Percentiles rank a stretch among this genome's conserved stretches.
phyloP scores from a whole-genome alignment of 169 alveolate species.

The Besnoitia besnoiti region DNA sequence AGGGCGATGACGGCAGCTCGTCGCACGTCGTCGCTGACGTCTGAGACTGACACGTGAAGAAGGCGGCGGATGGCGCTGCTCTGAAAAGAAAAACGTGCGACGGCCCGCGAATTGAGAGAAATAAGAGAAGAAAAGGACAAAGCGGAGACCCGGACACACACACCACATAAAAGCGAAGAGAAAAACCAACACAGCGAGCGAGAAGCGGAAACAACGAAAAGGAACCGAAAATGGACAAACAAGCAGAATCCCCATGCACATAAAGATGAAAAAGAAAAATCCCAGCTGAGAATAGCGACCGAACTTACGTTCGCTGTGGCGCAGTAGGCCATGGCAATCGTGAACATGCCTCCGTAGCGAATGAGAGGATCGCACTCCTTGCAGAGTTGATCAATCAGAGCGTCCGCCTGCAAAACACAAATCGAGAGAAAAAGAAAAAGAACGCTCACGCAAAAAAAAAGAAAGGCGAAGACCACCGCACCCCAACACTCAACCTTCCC shows the following conservation, averaged over 20 bases:
- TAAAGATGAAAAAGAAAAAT: no score
- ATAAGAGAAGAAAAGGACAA: constrained; percentile 29
- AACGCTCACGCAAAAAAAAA: not conserved
- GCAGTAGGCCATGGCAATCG: constrained; percentile 97
- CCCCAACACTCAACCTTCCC: not conserved
- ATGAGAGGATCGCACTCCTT: constrained; percentile 94
- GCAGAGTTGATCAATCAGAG: constrained; percentile 86
- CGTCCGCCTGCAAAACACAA: constrained; percentile 83
- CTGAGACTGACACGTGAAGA: constrained; percentile 96
- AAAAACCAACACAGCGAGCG: not conserved
- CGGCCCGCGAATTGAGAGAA: no score
- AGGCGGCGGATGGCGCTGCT: constrained; percentile 91
- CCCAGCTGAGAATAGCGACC: not conserved
- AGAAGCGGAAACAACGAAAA: no score
- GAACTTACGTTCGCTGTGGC: constrained; percentile 91
- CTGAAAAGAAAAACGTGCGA: not conserved
- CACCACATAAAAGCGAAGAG: not conserved
- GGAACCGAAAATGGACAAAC: no score
- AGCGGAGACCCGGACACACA: not conserved
- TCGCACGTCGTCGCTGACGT: constrained; percentile 98
- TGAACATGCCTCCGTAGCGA: constrained; percentile 98
- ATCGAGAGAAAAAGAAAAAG: not conserved
- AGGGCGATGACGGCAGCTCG: constrained; percentile 97
- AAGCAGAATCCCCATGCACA: no score
- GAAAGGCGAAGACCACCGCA: not conserved